Evolutionary conservation across 2,329 filamentous ascomycete species (phyloP).

Genomic region (Hymenoscyphus fructigenus): DNA sequence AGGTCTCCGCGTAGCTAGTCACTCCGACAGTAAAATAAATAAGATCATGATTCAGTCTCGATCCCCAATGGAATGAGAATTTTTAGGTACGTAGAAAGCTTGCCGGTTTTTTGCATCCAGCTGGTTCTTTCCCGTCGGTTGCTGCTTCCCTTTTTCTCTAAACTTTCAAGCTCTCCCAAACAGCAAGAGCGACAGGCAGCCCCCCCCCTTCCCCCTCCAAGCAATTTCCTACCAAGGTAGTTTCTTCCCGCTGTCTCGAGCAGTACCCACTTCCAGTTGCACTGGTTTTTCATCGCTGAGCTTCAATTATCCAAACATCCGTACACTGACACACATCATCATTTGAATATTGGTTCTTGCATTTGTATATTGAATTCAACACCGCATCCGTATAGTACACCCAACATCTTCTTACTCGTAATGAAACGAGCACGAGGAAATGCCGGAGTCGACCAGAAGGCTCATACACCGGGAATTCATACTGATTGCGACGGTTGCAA

Average conservation of each 20-base stretch:
- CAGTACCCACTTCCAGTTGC: neutral
- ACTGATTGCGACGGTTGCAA: conserved; percentile 7
- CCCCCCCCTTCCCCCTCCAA: too few relatives aligned
- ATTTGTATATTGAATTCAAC: neutral
- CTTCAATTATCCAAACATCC: neutral
- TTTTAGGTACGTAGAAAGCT: conserved; percentile 23
- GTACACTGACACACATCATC: neutral
- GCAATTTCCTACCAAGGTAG: neutral
- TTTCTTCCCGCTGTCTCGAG: neutral
- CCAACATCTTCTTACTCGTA: neutral
- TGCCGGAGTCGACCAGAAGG: conserved; percentile 11
- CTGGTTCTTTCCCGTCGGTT: neutral
- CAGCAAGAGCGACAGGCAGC: neutral
- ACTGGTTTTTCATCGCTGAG: neutral
- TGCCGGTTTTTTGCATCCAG: conserved; percentile 9
- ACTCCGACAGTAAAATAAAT: neutral
- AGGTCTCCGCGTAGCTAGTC: neutral
- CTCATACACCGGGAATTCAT: neutral
- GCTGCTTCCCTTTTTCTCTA: neutral
- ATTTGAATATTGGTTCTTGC: neutral
- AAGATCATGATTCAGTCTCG: neutral
- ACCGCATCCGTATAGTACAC: neutral
- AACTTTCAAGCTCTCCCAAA: neutral
- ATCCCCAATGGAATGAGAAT: neutral
- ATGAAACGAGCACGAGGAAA: conserved; percentile 29